Percentiles rank a stretch among this genome's conserved stretches.
phyloP scores from a whole-genome alignment of 2,329 filamentous ascomycete species.

The Metarhizium rileyi region DNA sequence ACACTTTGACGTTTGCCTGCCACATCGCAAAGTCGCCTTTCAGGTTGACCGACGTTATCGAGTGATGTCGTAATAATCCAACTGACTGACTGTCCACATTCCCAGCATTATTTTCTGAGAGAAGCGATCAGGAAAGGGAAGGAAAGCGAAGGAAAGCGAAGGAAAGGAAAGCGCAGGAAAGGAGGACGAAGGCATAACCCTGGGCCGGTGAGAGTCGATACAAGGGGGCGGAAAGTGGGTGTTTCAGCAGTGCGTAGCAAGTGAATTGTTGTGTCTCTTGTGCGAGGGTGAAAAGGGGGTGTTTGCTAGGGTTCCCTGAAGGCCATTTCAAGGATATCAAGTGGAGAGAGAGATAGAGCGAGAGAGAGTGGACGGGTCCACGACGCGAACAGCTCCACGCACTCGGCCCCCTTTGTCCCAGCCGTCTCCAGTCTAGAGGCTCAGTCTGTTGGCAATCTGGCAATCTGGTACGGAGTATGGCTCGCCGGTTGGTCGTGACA shows the following conservation, averaged over 20 bases:
- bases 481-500: not conserved
- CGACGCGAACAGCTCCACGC: constrained; percentile 8
- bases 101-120: no score
- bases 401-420: constrained; percentile 11
- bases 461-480: no score
- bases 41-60: no score
- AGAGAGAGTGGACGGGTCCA: constrained; percentile 5
- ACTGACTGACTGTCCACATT: no score
- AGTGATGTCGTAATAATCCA: no score
- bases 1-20: not conserved
- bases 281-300: constrained; percentile 12
- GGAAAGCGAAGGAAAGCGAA: not conserved
- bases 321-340: constrained; percentile 15
- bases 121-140: no score
- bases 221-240: constrained; percentile 4
- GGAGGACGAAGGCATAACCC: not conserved
- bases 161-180: not conserved
- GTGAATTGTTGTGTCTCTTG: constrained; percentile 1
- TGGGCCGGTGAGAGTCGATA: not conserved
- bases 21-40: no score
- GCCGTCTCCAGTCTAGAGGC: constrained; percentile 1
- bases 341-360: no score
- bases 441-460: not conserved
- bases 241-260: constrained; percentile 12
- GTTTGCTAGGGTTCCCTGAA: constrained; percentile 12